phyloP scores from a whole-genome alignment of 2,329 filamentous ascomycete species.

The Penicillium crustosum region DNA sequence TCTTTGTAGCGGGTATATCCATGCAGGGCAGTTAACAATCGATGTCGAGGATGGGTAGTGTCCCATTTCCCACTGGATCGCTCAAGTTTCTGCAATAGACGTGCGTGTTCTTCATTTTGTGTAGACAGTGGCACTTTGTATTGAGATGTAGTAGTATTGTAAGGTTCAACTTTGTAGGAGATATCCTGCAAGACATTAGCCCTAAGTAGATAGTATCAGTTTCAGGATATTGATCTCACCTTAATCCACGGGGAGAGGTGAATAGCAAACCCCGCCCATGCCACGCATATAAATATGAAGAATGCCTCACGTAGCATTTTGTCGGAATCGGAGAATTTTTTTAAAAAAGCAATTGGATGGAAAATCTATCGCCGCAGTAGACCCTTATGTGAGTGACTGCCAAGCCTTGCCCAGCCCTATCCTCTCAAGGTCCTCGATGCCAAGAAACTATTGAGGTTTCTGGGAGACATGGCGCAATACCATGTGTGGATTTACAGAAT shows the following conservation, averaged over 20 bases:
- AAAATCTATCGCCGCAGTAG: neutral
- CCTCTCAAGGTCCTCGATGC: slow-evolving; percentile 9
- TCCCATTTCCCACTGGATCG: slow-evolving; percentile 18
- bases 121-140: neutral
- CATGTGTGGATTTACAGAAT: neutral
- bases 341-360: neutral
- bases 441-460: neutral
- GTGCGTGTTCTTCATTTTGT: slow-evolving; percentile 12
- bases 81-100: slow-evolving; percentile 19
- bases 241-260: neutral
- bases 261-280: slow-evolving; percentile 3
- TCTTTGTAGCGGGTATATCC: slow-evolving; percentile 28
- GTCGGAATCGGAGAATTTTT: neutral
- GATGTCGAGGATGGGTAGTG: slow-evolving; percentile 26
- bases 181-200: neutral
- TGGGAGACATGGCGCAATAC: neutral
- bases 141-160: neutral
- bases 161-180: neutral
- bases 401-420: neutral
- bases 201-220: no score
- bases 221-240: neutral
- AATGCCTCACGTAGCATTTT: neutral
- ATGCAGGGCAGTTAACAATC: slow-evolving; percentile 29
- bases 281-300: neutral
- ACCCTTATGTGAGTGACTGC: neutral